Conservation (phyloP, 768 basidiomycete species). For the Panellus pusillus region DNA sequence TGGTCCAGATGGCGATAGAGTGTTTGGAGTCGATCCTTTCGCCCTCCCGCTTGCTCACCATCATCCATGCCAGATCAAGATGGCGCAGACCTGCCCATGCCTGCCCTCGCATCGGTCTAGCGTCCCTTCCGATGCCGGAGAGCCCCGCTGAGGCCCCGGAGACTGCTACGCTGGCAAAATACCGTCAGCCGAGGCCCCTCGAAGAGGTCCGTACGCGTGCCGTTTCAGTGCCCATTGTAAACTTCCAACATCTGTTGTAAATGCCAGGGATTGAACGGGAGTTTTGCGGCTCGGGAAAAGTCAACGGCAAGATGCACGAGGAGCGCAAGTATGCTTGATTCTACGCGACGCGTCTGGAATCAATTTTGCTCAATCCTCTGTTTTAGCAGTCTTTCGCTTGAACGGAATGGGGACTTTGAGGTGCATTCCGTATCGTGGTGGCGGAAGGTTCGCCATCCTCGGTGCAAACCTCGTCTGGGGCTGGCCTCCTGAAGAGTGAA, state of each 20-base stretch:
- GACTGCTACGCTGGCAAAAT: constrained; percentile 57
- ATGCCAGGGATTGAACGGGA: constrained; percentile 61
- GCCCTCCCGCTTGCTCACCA: not conserved
- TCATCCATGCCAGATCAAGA: not conserved
- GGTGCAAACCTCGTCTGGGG: constrained; percentile 27
- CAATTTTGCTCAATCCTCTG: not conserved
- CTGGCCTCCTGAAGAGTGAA: constrained; percentile 50
- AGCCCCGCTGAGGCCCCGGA: constrained; percentile 34
- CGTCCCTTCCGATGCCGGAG: constrained; percentile 23
- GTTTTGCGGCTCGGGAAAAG: constrained; percentile 59
- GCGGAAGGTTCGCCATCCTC: too few relatives aligned
- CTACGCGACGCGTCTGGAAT: not conserved
- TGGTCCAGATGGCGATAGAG: constrained; percentile 8
- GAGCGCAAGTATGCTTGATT: constrained; percentile 57
- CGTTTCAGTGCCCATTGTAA: constrained; percentile 1
- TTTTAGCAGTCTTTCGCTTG: constrained; percentile 47
- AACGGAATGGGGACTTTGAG: constrained; percentile 20
- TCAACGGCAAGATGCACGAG: constrained; percentile 58
- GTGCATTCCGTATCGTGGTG: too few relatives aligned
- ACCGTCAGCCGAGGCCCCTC: constrained; percentile 62
- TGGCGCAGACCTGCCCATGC: not conserved
- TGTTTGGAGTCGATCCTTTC: constrained; percentile 11
- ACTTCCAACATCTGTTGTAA: constrained; percentile 43
- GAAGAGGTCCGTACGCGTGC: constrained; percentile 56
- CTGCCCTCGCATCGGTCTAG: not conserved